Conservation (phyloP, 106 monocot genomes). For the Platanthera zijinensis region DNA sequence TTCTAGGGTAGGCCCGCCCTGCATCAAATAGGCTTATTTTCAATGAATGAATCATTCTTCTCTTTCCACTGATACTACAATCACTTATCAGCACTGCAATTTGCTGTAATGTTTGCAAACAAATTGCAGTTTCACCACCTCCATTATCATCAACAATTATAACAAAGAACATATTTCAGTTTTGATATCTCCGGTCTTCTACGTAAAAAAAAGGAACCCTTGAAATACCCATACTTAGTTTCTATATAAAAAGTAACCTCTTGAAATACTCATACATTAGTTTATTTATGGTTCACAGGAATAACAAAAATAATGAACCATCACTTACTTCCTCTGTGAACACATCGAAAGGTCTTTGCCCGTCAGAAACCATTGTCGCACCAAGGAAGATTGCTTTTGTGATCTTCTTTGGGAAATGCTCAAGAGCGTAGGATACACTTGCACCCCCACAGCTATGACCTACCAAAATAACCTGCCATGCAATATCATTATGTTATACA, state of each 20-base stretch:
- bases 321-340: conserved; percentile 55
- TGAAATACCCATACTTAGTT: not conserved
- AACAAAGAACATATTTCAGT: not conserved
- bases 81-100: too few relatives aligned
- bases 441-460: conserved; percentile 93
- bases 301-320: not conserved
- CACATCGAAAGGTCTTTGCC: conserved; percentile 75
- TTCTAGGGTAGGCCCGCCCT: too few relatives aligned
- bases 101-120: not conserved
- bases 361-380: conserved; percentile 77
- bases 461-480: conserved; percentile 65
- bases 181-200: not conserved
- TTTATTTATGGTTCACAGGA: not conserved
- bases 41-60: too few relatives aligned
- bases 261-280: not conserved
- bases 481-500: not conserved
- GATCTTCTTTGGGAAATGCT: conserved; percentile 50
- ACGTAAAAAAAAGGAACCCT: not conserved
- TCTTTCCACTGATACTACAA: too few relatives aligned
- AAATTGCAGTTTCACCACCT: not conserved
- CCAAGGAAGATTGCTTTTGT: conserved; percentile 67
- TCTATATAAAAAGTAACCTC: not conserved
- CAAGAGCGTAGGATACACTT: conserved; percentile 66
- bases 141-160: not conserved
- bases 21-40: too few relatives aligned